A percentile compares a stretch with the other conserved stretches of the same genome.
Evolutionary conservation across 257 asterid genomes (phyloP).

Genomic region (Salvia hispanica): DNA sequence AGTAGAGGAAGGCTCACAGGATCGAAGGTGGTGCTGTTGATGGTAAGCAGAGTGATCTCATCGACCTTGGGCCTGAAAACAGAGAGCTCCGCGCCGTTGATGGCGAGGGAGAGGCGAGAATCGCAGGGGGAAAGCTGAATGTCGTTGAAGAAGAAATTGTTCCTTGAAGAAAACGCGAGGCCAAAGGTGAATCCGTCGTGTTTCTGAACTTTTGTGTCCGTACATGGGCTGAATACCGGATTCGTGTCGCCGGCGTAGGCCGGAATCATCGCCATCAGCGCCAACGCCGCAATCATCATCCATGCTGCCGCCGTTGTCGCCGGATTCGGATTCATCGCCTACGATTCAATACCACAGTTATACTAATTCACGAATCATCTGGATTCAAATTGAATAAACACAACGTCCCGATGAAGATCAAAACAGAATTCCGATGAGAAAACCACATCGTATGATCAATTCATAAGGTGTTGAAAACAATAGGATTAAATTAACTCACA

Average conservation of each 20-base stretch:
- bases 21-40: constrained; percentile 53
- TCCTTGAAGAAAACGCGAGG: constrained; percentile 66
- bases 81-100: constrained; percentile 51
- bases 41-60: constrained; percentile 85
- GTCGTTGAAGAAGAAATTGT: constrained; percentile 70
- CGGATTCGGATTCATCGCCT: neutral
- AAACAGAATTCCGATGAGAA: no score
- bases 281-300: neutral
- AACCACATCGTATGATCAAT: no score
- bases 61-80: constrained; percentile 91
- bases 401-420: no score
- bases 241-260: constrained; percentile 61
- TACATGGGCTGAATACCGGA: constrained; percentile 67
- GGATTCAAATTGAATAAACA: no score
- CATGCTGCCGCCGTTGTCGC: constrained; percentile 25
- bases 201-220: constrained; percentile 67
- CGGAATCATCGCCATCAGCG: constrained; percentile 29
- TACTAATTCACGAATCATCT: no score
- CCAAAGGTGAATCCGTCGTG: constrained; percentile 90
- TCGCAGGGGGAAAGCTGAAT: constrained; percentile 96
- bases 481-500: constrained; percentile 27
- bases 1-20: constrained; percentile 37
- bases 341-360: no score
- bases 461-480: neutral
- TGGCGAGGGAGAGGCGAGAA: constrained; percentile 62